Evolutionary conservation across 129 eudicot species (phyloP).

Genomic region (Saposhnikovia divaricata): DNA sequence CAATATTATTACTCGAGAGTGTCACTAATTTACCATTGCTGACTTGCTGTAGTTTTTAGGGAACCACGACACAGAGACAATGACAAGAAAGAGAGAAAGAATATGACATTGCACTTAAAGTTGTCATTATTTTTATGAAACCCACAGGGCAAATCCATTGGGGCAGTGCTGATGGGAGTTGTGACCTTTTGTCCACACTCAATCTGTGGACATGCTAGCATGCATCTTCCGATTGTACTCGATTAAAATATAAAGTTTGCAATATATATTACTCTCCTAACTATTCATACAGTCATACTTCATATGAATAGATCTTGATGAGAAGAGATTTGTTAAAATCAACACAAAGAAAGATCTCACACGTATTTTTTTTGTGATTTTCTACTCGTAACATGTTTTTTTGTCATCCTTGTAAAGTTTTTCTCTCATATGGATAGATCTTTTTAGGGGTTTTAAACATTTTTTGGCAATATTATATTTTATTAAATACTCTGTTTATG

Average conservation of each 20-base stretch:
- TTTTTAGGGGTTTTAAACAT: not conserved
- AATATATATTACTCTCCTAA: not conserved
- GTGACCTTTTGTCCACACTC: not conserved
- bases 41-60: not conserved
- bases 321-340: not conserved
- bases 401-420: not conserved
- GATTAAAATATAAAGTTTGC: not conserved
- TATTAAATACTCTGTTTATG: not conserved
- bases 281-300: not conserved
- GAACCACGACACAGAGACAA: not conserved
- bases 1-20: not conserved
- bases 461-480: not conserved
- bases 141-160: not conserved
- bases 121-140: not conserved
- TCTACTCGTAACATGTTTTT: not conserved
- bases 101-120: not conserved
- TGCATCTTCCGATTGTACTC: not conserved
- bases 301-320: not conserved
- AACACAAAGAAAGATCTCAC: not conserved
- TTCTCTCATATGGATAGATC: not conserved
- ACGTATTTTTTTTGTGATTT: not conserved
- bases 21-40: not conserved
- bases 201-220: not conserved
- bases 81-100: slow-evolving; percentile 1
- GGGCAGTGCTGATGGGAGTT: not conserved